Conservation (phyloP, 768 basidiomycete species). For the Termitomyces sp. region DNA sequence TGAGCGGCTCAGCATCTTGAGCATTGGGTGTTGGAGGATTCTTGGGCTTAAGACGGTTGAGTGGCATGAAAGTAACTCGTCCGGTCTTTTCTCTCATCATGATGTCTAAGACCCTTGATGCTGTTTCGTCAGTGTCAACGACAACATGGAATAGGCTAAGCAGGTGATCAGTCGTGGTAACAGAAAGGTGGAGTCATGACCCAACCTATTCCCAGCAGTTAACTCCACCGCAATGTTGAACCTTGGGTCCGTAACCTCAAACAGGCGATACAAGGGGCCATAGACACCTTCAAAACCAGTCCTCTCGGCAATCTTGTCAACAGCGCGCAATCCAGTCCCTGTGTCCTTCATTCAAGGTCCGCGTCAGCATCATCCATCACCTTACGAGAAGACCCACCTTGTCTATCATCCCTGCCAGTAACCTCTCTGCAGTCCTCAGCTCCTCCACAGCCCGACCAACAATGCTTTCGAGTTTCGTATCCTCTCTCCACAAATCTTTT, state of each 20-base stretch:
- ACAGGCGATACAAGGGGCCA: slow-evolving; percentile 90
- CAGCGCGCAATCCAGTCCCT: slow-evolving; percentile 78
- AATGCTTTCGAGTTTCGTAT: slow-evolving; percentile 78
- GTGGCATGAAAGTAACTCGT: slow-evolving; percentile 96
- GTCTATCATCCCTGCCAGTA: slow-evolving; percentile 90
- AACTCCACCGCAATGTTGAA: slow-evolving; percentile 93
- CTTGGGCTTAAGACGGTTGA: slow-evolving; percentile 88
- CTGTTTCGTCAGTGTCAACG: slow-evolving; percentile 94
- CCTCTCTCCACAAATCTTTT: slow-evolving; percentile 94
- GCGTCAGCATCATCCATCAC: not conserved
- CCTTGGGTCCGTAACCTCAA: slow-evolving; percentile 81
- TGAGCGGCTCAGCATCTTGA: slow-evolving; percentile 72
- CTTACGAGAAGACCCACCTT: slow-evolving; percentile 45
- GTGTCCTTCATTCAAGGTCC: slow-evolving; percentile 65
- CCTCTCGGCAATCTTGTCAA: slow-evolving; percentile 77
- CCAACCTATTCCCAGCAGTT: slow-evolving; percentile 90
- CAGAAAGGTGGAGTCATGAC: not conserved
- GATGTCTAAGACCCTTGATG: slow-evolving; percentile 81
- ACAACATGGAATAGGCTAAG: slow-evolving; percentile 92
- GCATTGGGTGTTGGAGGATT: slow-evolving; percentile 58
- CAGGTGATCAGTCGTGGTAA: slow-evolving; percentile 5
- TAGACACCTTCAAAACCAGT: slow-evolving; percentile 79
- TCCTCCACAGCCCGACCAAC: slow-evolving; percentile 77
- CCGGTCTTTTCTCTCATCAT: slow-evolving; percentile 94
- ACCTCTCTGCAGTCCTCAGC: slow-evolving; percentile 73